Evolutionary conservation across 2,329 filamentous ascomycete species (phyloP), one percentile per base, ranked within the genome.

Genomic region (Aspergillus versicolor): DNA sequence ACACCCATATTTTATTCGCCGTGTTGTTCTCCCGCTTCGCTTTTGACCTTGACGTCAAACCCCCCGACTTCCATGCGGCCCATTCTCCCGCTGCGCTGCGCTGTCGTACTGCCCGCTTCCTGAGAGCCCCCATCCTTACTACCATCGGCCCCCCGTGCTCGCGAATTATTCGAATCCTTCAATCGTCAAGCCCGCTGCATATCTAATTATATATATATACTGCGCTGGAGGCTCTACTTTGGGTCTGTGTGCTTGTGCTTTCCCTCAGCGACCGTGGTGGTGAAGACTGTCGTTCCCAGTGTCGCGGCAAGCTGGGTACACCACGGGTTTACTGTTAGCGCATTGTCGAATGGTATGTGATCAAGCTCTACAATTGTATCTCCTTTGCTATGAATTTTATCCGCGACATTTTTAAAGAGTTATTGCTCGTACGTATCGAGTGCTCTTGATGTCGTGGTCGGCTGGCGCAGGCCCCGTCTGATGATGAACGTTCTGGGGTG

Each of bases 311-410:
- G 65, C 66, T 67, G 61, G 64, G 63, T 63, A 65, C 63, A 66
- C 59, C 56, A 63, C 66, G 58, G 55, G 61, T 61, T 67, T 59
- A 63, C 63, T 66, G 54, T 61, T 67, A 71, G 72, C 72, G 72
- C 72, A 73, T 73, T 73, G 65, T 65, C 68, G 60, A 66, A 68
- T 62, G 70, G 72, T 74, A 73, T 65, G 71, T 71, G 63, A 63
- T 64, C 63, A 54, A 49, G 34, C 59, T 61, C 50, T 63, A 58
- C 54, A 62, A 56, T 46, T 41, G 38, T 61, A 27, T 49, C 19
- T 21, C 41, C 46, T 24, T 32, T 32, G 54, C 42, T 34, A 44
- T 59, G 43, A 40, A 57, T 42, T 44, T 27, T 44, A 40, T 49
- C 32, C 30, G 24, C 32, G 52, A 60, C 53, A 32, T 11, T 43